Evolutionary conservation across 768 basidiomycete genomes (phyloP).

Genomic region (Russula abietina): DNA sequence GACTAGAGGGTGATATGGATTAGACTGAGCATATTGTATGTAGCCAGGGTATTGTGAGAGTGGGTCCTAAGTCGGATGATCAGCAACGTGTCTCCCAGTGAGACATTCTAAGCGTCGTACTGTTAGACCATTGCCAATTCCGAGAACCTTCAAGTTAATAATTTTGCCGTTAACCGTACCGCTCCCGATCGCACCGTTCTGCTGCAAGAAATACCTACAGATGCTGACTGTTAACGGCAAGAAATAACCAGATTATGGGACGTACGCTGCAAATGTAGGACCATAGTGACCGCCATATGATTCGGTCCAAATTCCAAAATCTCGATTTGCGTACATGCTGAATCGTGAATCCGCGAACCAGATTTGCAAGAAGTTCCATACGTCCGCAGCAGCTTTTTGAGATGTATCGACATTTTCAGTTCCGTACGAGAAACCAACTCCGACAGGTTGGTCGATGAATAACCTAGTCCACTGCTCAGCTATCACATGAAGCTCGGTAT

Average conservation of each 20-base stretch:
- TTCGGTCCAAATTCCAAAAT: conserved; percentile 59
- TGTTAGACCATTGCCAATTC: conserved; percentile 57
- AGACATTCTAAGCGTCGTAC: conserved; percentile 31
- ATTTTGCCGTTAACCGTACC: conserved; percentile 41
- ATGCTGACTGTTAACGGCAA: neutral
- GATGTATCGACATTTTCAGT: conserved; percentile 45
- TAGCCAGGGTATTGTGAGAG: conserved; percentile 54
- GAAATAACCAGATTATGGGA: neutral
- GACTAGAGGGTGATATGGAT: conserved; percentile 51
- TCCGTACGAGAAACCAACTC: conserved; percentile 40
- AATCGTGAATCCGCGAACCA: conserved; percentile 53
- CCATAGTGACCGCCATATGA: conserved; percentile 43
- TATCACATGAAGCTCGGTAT: neutral
- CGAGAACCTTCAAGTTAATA: conserved; percentile 58
- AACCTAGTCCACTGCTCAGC: conserved; percentile 28
- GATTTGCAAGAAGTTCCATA: conserved; percentile 63
- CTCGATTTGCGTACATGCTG: conserved; percentile 37
- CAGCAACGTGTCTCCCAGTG: neutral
- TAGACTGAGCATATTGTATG: conserved; percentile 47
- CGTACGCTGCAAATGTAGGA: conserved; percentile 33
- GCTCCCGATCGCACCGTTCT: conserved; percentile 50
- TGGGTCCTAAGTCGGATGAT: conserved; percentile 28
- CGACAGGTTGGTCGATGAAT: conserved; percentile 52
- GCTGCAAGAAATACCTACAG: conserved; percentile 46
- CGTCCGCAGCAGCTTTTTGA: conserved; percentile 46